Evolutionary conservation across 148 eudicot genomes (phyloP).

Genomic region (Beta vulgaris): DNA sequence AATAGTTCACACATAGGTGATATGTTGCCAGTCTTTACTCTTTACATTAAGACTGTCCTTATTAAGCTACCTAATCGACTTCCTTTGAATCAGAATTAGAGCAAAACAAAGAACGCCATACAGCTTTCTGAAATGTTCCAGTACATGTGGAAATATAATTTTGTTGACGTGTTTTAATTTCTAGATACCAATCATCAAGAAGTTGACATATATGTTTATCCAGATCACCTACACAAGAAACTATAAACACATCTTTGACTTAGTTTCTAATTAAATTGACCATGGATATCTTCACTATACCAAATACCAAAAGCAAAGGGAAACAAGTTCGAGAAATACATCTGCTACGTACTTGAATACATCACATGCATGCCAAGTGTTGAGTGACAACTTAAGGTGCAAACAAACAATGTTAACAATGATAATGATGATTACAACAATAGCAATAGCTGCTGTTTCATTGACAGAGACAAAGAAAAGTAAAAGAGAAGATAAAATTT

Average conservation of each 20-base stretch:
- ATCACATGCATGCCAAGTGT: background rate
- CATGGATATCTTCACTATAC: background rate
- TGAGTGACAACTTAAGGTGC: background rate
- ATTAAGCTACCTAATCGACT: no score
- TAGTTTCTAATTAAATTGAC: background rate
- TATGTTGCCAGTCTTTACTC: no score
- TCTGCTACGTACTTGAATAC: background rate
- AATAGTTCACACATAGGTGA: no score
- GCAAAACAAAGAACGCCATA: no score
- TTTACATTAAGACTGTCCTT: no score
- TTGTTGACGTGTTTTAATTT: no score
- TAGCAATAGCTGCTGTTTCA: background rate
- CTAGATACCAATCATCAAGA: background rate
- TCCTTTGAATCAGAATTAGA: no score
- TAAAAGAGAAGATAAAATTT: background rate
- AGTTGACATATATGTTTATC: background rate
- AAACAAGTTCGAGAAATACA: background rate
- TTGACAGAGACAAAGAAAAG: background rate
- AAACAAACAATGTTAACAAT: background rate
- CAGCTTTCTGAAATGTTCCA: no score
- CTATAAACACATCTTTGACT: background rate
- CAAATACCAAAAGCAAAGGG: background rate
- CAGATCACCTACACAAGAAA: background rate
- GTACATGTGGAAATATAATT: no score
- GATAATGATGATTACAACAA: background rate